A percentile compares a stretch with the other conserved stretches of the same genome.
Evolutionary conservation across 306 rosid species (phyloP).

Genomic region (Corylus heterophylla): DNA sequence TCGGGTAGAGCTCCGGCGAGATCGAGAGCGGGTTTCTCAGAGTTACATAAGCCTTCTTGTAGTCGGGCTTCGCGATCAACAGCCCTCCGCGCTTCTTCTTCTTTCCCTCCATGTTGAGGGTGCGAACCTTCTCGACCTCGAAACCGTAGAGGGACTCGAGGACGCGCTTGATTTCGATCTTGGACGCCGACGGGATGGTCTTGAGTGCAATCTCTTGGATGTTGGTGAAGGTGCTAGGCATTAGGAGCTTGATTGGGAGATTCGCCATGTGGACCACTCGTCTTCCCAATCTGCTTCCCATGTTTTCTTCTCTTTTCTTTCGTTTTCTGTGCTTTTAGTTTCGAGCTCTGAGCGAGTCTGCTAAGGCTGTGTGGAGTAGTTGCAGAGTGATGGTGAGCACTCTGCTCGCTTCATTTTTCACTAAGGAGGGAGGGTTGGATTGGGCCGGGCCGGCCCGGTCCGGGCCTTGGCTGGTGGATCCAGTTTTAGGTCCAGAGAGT

Average conservation of each 20-base stretch:
- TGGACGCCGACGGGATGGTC: conserved; percentile 82
- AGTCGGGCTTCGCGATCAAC: conserved; percentile 65
- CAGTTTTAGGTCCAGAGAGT: too few species aligned
- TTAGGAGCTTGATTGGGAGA: conserved; percentile 63
- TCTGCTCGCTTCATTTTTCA: background rate
- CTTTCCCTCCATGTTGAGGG: conserved; percentile 84
- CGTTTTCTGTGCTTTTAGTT: background rate
- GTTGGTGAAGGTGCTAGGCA: conserved; percentile 58
- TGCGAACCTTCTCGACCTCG: conserved; percentile 73
- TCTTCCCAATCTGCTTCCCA: conserved; percentile 68
- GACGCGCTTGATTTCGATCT: conserved; percentile 70
- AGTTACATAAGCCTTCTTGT: conserved; percentile 88
- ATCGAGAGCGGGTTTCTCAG: conserved; percentile 59
- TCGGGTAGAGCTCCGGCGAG: conserved; percentile 47
- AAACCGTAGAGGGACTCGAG: conserved; percentile 67
- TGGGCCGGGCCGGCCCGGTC: background rate
- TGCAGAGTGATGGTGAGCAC: background rate
- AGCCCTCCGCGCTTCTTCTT: conserved; percentile 64
- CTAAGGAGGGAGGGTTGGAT: background rate
- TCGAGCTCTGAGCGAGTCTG: background rate
- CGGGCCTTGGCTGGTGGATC: background rate
- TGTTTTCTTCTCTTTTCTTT: background rate
- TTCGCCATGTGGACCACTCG: conserved; percentile 59
- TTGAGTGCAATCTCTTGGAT: conserved; percentile 71
- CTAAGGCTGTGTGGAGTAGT: background rate